A percentile compares a stretch with the other conserved stretches of the same genome.
These are phyloP conservation scores for Xylariomycetidae sp. DNA, from an alignment of 2,329 filamentous ascomycete species.

Conservation along the genomic window DNA sequence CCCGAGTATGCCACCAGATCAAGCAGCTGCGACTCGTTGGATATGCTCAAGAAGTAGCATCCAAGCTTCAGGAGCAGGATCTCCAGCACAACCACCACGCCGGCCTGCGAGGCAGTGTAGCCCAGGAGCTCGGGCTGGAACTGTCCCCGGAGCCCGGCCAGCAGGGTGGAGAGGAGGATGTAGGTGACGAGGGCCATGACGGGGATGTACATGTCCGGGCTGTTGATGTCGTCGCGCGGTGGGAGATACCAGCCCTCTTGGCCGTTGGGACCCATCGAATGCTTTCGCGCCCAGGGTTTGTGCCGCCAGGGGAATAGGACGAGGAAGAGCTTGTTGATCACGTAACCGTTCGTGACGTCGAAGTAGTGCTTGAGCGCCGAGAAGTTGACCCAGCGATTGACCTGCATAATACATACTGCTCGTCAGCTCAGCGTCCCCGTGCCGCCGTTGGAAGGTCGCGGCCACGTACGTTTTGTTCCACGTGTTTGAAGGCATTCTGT, in stretches of 20 bases:
- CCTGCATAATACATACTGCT: slow-evolving; percentile 33
- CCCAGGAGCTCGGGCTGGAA: slow-evolving; percentile 94
- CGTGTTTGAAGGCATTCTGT: slow-evolving; percentile 83
- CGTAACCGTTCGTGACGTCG: slow-evolving; percentile 96
- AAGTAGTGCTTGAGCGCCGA: slow-evolving; percentile 97
- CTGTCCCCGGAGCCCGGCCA: slow-evolving; percentile 82
- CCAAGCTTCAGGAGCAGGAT: slow-evolving; percentile 87
- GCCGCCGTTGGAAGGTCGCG: background rate
- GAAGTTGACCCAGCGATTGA: slow-evolving; percentile 77
- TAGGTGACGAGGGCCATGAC: slow-evolving; percentile 98
- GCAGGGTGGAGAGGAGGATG: slow-evolving; percentile 84
- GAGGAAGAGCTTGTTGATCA: slow-evolving; percentile 85
- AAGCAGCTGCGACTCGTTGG: slow-evolving; percentile 85
- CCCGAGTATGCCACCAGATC: slow-evolving; percentile 94
- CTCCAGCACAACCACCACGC: slow-evolving; percentile 79
- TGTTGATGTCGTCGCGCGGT: slow-evolving; percentile 92
- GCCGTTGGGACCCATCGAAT: slow-evolving; percentile 59
- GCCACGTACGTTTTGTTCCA: slow-evolving; percentile 81
- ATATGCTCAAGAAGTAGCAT: slow-evolving; percentile 90
- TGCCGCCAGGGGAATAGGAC: slow-evolving; percentile 98
- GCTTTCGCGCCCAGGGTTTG: slow-evolving; percentile 93
- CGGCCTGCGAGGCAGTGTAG: slow-evolving; percentile 77
- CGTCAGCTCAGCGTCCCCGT: slow-evolving; percentile 3
- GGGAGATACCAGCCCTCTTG: slow-evolving; percentile 78
- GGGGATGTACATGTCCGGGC: slow-evolving; percentile 95